Evolutionary conservation across 2,329 filamentous ascomycete genomes (phyloP), one percentile per base, ranked within the genome.

Genomic region (Ascochyta fabae): DNA sequence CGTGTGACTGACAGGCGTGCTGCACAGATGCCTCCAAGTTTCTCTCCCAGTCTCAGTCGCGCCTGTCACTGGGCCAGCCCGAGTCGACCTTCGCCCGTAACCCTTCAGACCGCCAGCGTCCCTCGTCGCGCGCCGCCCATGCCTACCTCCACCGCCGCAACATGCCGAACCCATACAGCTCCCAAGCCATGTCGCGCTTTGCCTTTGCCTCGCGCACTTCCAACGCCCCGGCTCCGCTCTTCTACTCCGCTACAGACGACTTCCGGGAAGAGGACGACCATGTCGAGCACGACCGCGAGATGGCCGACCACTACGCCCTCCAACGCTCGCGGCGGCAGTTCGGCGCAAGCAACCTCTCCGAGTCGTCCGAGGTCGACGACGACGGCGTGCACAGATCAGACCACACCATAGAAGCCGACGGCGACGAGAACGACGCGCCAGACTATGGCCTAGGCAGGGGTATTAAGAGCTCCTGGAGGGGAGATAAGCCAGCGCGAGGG

Each of bases 31-130:
- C 95, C 70, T 98, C 94, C 65, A 89, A 89, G 67, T 99, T 99
- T 76, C 87, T 99, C 84, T 97, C 93, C 65, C 95, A 98, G 85
- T 97, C 92, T 63, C 93, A 96, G 81, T 96, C 93, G 59, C 89
- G 92, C 61, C 82, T 98, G 69, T 91, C 89, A 65, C 92, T 78
- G 85, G 89, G 73, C 77, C 84, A 79, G 64, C 73, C 63, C 62
- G 76, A 81, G 65, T 69, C 75, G 76, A 62, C 80, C 76, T 70
- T 80, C 77, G 45, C 73, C 79, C 70, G 81, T 79, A 68, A 80
- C 79, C 59, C 76, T 76, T 63, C 78, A 75, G 66, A 78, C 76
- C 62, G 78, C 74, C 60, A 80, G 75, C 66, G 75, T 64, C 63
- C 70, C 15, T 70, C 78, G 58, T 78, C 80, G 67, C 77, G 83